Conservation (phyloP, 805 yeast genomes). For the Kodamaea hsintzibuensis region DNA sequence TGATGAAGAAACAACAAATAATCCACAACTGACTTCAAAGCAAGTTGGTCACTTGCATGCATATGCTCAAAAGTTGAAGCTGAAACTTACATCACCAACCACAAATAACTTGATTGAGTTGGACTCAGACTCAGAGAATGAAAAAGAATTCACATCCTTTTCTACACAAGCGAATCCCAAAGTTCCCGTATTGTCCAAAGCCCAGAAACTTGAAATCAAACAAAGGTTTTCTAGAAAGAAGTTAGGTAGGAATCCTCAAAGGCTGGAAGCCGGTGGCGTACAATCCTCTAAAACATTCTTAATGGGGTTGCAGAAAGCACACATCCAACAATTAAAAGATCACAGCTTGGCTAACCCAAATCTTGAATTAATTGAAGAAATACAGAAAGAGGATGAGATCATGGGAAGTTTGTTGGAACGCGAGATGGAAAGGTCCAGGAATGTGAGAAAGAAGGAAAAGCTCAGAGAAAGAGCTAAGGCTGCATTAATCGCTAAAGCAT, state of each 20-base stretch:
- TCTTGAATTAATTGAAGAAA: conserved; percentile 32
- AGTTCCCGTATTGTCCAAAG: conserved; percentile 33
- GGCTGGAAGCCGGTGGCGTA: conserved; percentile 4
- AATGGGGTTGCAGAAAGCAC: conserved; percentile 40
- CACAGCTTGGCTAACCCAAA: conserved; percentile 24
- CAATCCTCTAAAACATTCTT: conserved; percentile 30
- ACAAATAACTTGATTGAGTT: conserved; percentile 18
- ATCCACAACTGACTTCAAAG: background rate
- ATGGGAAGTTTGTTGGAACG: conserved; percentile 49
- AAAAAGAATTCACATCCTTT: conserved; percentile 1
- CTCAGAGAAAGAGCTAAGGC: conserved; percentile 36
- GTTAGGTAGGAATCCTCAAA: conserved; percentile 11
- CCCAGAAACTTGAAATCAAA: conserved; percentile 30
- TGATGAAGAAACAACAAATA: background rate
- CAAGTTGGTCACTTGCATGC: conserved; percentile 29
- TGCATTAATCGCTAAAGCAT: conserved; percentile 26
- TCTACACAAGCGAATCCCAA: background rate
- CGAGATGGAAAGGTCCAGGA: conserved; percentile 50
- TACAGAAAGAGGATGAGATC: conserved; percentile 44
- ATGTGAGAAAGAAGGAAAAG: conserved; percentile 45
- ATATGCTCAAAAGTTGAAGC: conserved; percentile 35
- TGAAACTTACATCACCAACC: conserved; percentile 28
- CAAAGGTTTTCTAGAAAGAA: conserved; percentile 32
- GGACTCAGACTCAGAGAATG: conserved; percentile 31
- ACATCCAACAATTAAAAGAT: conserved; percentile 43